Evolutionary conservation across 2,329 filamentous ascomycete species (phyloP).

Genomic region (Penicillium sp.): DNA sequence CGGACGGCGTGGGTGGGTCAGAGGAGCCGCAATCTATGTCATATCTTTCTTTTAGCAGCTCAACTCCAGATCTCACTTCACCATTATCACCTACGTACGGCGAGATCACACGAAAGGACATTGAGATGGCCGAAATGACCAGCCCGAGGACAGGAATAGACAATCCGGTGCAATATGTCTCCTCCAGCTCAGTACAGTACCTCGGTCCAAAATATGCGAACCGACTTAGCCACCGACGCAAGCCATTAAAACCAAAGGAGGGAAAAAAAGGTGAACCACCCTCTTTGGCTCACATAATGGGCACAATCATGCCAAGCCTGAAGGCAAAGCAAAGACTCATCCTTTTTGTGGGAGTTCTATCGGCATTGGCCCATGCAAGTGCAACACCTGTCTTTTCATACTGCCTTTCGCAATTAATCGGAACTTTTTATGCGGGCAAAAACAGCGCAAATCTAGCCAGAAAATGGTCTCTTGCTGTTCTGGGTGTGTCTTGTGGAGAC

Average conservation of each 20-base stretch:
- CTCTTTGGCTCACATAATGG: slow-evolving; percentile 58
- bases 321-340: slow-evolving; percentile 51
- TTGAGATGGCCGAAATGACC: slow-evolving; percentile 15
- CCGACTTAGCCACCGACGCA: neutral
- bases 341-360: slow-evolving; percentile 61
- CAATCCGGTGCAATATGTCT: neutral
- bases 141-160: neutral
- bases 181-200: neutral
- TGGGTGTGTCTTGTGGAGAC: slow-evolving; percentile 68
- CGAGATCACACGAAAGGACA: neutral
- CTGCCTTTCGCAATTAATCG: slow-evolving; percentile 70
- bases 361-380: slow-evolving; percentile 64
- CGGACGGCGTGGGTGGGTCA: neutral
- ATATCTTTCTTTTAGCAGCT: neutral
- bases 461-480: slow-evolving; percentile 69
- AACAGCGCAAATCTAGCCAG: slow-evolving; percentile 54
- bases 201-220: neutral
- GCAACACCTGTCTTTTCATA: slow-evolving; percentile 74
- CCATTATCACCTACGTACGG: neutral
- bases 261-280: slow-evolving; percentile 1
- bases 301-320: slow-evolving; percentile 70
- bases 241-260: neutral
- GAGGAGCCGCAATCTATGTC: neutral
- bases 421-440: slow-evolving; percentile 62
- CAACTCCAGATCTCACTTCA: neutral